Conservation (phyloP, 306 rosid genomes). For the Rosa rugosa region DNA sequence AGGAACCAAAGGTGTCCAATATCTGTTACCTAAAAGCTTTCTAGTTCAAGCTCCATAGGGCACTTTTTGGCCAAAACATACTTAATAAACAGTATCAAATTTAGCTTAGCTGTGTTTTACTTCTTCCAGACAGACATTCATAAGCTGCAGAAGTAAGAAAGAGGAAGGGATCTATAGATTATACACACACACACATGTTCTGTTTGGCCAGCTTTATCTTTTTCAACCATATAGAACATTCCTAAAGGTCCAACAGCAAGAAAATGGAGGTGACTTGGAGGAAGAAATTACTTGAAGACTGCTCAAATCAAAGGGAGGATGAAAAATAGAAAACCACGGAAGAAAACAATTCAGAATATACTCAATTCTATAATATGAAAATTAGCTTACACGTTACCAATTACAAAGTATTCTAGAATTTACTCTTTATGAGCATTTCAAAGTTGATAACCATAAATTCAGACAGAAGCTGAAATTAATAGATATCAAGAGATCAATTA, state of each 20-base stretch:
- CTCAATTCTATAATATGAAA: not conserved
- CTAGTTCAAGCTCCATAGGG: not conserved
- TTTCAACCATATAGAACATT: too few species aligned
- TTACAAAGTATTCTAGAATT: too few species aligned
- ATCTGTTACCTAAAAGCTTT: not conserved
- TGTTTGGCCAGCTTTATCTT: not conserved
- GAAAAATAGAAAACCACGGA: too few species aligned
- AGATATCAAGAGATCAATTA: not conserved
- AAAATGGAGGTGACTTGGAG: not conserved
- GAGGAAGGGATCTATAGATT: not conserved
- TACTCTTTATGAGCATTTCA: not conserved
- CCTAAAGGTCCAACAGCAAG: not conserved
- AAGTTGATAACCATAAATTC: not conserved
- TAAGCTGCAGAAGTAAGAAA: not conserved
- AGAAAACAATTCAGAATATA: not conserved
- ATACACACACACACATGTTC: too few species aligned
- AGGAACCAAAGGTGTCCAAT: not conserved
- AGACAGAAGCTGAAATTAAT: not conserved
- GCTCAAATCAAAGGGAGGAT: too few species aligned
- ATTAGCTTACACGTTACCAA: not conserved
- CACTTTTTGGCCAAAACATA: not conserved
- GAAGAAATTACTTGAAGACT: not conserved
- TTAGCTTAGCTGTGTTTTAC: not conserved
- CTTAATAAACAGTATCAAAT: not conserved
- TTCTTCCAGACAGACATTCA: not conserved